Base-by-base conservation (phyloP, 305 asterid species). In the Nicotiana rustica region DNA sequence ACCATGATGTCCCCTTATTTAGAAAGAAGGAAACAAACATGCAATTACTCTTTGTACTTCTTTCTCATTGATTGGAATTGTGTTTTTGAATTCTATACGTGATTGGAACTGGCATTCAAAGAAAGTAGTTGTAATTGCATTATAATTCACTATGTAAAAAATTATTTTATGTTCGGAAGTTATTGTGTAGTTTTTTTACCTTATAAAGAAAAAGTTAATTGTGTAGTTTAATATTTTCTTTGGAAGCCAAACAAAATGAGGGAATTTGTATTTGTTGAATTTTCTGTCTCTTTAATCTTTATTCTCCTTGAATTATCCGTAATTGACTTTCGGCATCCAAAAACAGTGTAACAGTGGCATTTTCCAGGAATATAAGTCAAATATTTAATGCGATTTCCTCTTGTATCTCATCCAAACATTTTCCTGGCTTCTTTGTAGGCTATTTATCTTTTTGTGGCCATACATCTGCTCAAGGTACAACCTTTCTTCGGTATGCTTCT, bases 391-490 rank as follows among this genome's bases (percentile, higher is more conserved):
- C 52, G 64, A 7, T 49, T 10, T 12, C 25, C 18, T 75, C 61
- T 52, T 49, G 25, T 49, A 25, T 75, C 64, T 75, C 47, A 75
- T 75, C 29, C 80, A 52, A 49, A 75, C 47, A 73, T 21, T 70
- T 41, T 47, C 38, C 3, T 4, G 80, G 65, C 55, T 79, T 60
- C 38, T 78, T 71, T 91, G 89, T 89, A 94, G 97, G 94, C 62
- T 81, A 85, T 61, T 65, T 88, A 86, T 87, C 97, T 67, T 94
- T 91, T 86, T 83, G 67, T 56, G 89, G 92, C 36, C 86, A 85
- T 86, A 82, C 85, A 60, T 84, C 88, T 67, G 88, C 89, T 80
- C 91, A 92, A 88, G 97, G 97, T 91, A 88, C 18, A 67, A 52
- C 36, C 12, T 62, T 83, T 75, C 64, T 1, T 49, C 25, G 4